These are phyloP conservation scores for Debaryomyces castellii DNA, from an alignment of 805 yeast genomes.

Conservation along the genomic window DNA sequence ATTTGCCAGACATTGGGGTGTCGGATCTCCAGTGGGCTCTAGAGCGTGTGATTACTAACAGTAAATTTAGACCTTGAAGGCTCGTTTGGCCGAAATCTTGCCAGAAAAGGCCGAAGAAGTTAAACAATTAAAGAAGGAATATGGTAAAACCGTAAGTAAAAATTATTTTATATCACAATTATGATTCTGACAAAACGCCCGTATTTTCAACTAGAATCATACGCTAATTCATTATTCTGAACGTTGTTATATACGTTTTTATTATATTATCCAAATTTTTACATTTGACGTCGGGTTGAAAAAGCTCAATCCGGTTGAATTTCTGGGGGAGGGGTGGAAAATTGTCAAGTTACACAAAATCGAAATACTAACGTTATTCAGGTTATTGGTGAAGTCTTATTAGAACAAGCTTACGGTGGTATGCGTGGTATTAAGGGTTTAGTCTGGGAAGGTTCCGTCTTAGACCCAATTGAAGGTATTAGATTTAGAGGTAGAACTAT, in stretches of 20 bases:
- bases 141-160: slow-evolving; percentile 73
- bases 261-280: too few species aligned
- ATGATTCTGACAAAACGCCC: too few species aligned
- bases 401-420: slow-evolving; percentile 60
- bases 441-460: slow-evolving; percentile 78
- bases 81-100: slow-evolving; percentile 87
- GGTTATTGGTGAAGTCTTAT: slow-evolving; percentile 47
- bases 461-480: slow-evolving; percentile 76
- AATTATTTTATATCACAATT: neutral
- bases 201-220: too few species aligned
- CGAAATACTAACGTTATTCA: slow-evolving; percentile 15
- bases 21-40: neutral
- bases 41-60: neutral
- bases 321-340: slow-evolving; percentile 1
- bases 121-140: slow-evolving; percentile 83
- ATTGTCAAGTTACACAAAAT: slow-evolving; percentile 4
- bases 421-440: slow-evolving; percentile 77
- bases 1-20: neutral
- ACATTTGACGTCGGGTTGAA: neutral
- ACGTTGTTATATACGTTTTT: too few species aligned
- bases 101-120: slow-evolving; percentile 93
- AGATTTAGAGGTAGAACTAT: slow-evolving; percentile 78
- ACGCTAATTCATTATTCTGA: too few species aligned
- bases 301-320: neutral
- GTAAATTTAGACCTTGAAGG: slow-evolving; percentile 67